A percentile compares a stretch with the other conserved stretches of the same genome.
Evolutionary conservation across 164 flowering plant genomes (phyloP).

Genomic region (Chimonanthus praecox): DNA sequence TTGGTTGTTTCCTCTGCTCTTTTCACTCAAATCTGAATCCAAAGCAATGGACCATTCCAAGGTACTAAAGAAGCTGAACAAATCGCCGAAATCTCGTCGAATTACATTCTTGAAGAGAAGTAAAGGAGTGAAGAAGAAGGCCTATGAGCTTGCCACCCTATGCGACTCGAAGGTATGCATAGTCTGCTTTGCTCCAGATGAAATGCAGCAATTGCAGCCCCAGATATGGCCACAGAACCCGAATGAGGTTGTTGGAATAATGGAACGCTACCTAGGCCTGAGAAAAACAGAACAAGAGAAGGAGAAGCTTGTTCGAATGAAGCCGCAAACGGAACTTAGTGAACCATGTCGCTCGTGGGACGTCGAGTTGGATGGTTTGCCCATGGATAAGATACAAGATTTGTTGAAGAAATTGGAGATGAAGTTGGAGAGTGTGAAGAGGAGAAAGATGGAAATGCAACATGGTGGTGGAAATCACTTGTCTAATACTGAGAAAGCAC

Average conservation of each 20-base stretch:
- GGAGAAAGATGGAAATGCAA: background rate
- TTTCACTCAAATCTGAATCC: too few species aligned
- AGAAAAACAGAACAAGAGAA: background rate
- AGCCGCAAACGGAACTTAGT: background rate
- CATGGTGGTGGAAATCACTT: too few species aligned
- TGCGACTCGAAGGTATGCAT: background rate
- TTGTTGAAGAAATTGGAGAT: background rate
- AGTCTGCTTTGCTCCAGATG: background rate
- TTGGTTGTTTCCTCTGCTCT: too few species aligned
- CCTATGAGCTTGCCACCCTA: background rate
- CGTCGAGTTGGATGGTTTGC: background rate
- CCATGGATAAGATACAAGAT: background rate
- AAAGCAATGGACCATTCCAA: background rate
- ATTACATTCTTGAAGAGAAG: background rate
- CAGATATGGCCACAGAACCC: conserved; percentile 1
- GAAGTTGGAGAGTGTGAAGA: background rate
- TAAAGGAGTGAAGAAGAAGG: conserved; percentile 1
- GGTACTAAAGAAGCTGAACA: background rate
- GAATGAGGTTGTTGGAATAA: background rate
- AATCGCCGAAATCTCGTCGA: background rate
- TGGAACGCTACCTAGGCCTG: background rate
- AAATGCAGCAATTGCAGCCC: background rate
- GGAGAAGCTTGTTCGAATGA: background rate
- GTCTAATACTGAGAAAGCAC: too few species aligned
- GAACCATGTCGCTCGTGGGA: background rate